Percentiles rank a stretch among this genome's conserved stretches.
These are phyloP conservation scores for Aspergillus quadricinctus DNA, from an alignment of 2,329 filamentous ascomycete genomes.

Conservation along the genomic window DNA sequence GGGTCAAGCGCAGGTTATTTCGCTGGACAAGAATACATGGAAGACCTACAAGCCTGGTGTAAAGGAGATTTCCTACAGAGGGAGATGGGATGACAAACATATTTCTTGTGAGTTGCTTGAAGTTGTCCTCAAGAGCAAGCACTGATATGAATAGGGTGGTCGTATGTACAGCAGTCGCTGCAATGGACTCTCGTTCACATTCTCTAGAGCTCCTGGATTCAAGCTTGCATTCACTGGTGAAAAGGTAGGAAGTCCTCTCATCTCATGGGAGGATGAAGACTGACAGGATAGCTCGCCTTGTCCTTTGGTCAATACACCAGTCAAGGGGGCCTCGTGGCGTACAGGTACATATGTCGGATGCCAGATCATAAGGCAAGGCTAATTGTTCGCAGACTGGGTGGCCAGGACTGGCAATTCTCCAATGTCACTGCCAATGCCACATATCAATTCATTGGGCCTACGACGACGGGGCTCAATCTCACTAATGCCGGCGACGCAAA, in stretches of 20 bases:
- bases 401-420: conserved; percentile 57
- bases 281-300: conserved; percentile 40
- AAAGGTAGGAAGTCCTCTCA: conserved; percentile 24
- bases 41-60: conserved; percentile 49
- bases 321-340: conserved; percentile 50
- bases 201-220: conserved; percentile 45
- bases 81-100: conserved; percentile 56
- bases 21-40: conserved; percentile 32
- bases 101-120: conserved; percentile 45
- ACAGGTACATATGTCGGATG: conserved; percentile 24
- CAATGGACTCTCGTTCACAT: not conserved
- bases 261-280: not conserved
- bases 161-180: conserved; percentile 37
- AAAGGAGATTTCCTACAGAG: conserved; percentile 57
- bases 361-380: not conserved
- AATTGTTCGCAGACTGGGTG: conserved; percentile 42
- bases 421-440: conserved; percentile 55
- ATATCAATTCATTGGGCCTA: conserved; percentile 49
- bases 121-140: not conserved
- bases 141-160: conserved; percentile 43
- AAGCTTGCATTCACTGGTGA: conserved; percentile 54
- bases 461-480: conserved; percentile 38
- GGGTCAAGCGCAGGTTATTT: conserved; percentile 29
- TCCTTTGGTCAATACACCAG: conserved; percentile 51
- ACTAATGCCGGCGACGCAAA: conserved; percentile 40